These are phyloP conservation scores for Auxenochlorella pyrenoidosa DNA, from an alignment of 139 green algal species.

Conservation along the genomic window DNA sequence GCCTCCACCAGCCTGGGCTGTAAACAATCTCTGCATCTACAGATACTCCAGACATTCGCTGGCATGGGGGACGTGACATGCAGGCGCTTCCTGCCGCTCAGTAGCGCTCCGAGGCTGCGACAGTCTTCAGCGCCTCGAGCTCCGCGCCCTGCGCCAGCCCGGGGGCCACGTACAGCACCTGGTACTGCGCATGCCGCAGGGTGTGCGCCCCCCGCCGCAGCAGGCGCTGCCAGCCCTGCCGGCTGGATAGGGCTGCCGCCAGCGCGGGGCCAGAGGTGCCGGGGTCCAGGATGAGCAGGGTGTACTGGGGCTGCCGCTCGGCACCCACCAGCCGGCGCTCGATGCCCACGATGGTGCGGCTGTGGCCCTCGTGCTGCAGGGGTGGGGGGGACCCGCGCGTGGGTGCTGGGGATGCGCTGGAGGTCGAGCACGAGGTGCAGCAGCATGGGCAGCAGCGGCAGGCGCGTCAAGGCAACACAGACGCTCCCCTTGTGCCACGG, in stretches of 20 bases:
- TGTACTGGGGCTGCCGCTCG: slow-evolving; percentile 4
- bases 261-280: background rate
- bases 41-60: too few species aligned
- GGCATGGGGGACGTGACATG: background rate
- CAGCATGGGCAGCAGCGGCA: too few species aligned
- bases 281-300: slow-evolving; percentile 30
- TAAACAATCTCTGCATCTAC: too few species aligned
- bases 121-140: background rate
- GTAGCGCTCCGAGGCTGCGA: slow-evolving; percentile 16
- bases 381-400: too few species aligned
- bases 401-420: too few species aligned
- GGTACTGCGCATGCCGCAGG: slow-evolving; percentile 33
- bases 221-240: slow-evolving; percentile 35
- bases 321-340: slow-evolving; percentile 15
- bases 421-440: too few species aligned
- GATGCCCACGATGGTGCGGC: slow-evolving; percentile 29
- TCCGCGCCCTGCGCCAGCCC: slow-evolving; percentile 12
- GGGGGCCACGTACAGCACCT: slow-evolving; percentile 23
- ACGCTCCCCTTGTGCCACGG: too few species aligned
- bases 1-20: too few species aligned
- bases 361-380: slow-evolving; percentile 37
- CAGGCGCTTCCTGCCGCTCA: background rate
- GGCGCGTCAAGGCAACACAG: too few species aligned
- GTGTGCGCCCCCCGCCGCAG: slow-evolving; percentile 25
- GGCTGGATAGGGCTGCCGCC: background rate